Base-by-base conservation (phyloP, 1,139 yeast species). In the Taiozyma sp. region DNA sequence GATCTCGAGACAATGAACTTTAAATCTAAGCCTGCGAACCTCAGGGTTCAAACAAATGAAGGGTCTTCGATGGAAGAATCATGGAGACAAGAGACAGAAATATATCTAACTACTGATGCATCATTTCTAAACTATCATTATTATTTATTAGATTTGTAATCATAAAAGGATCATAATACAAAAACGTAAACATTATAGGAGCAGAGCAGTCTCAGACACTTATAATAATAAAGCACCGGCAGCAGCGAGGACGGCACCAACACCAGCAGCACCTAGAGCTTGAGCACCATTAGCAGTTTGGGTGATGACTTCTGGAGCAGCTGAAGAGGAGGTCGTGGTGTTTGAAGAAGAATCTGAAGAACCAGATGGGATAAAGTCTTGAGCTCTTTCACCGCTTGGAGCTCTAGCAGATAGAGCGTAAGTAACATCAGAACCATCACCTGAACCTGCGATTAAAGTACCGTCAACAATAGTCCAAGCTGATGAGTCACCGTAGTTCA, bases 391-490 rank as follows among this genome's bases (percentile, higher is more conserved):
- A 52, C 63, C 62, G 10, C 40, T 9, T 13, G 48, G 39, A 22
- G 62, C 52, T 49, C 56, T 51, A 19, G 59, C 46, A 39, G 52
- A 57, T 22, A 60, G 50, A n/a, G 52, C 42, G 48, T 47, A 49
- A 9, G 54, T 39, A 28, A 46, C 36, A 27, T n/a, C 44, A 8
- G 27, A 29, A 42, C 43, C 45, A 24, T 24, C 27, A 24, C 27
- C 27, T 22, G 40, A 46, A 46, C 41, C 46, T 8, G 45, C 34
- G n/a, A 48, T 36, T 13, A 40, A 30, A 28, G 28, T 44, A 40
- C 42, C 46, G 19, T 57, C 53, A 43, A 52, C 50, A 40, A 63
- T 65, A 50, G 58, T 55, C 56, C 64, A 67, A 10, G 57, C 60
- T 22, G 56, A 41, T 24, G 59, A 52, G 47, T 61, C 65, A 9